Base-by-base conservation (phyloP, 805 yeast species). In the Saccharomycopsis schoenii region DNA sequence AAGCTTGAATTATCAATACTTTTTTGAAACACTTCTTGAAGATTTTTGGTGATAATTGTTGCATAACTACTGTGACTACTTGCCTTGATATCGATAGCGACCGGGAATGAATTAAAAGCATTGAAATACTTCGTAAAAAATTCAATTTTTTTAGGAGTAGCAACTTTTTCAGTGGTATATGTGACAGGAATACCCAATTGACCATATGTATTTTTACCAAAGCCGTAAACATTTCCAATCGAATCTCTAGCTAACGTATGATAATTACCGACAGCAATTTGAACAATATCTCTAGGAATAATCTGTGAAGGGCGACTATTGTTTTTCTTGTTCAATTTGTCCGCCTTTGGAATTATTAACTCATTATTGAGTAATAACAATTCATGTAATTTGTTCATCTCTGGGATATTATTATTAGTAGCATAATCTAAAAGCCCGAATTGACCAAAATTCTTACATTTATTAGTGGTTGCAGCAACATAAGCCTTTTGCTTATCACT, bases 131-230 rank as follows among this genome's bases (percentile, higher is more conserved):
- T 71, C 9, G 69, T 67, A 47, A 81, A 72, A 1, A 76, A 68
- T 2, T 76, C 75, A 37, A 85, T 68, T 63, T 76, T 75, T 54
- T 78, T 80, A 1, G 99, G 99, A 47, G 83, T 81, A 4, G 96
- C 82, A 55, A 86, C 77, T 54, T 80, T 74, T 67, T 87, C 93
- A 17, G 86, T 82, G 62, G 82, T 83, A 69, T 83, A 83, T 24
- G 80, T 76, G 56, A 87, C 84, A 8, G 83, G 83, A 56, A 82
- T 77, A 11, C 93, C 97, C 60, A 93, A 76, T 68, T 94, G 93
- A n/a, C 98, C 98, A 70, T 74, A 83, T 2, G 82, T 77, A 70
- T 93, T 93, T 61, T 82, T 81, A 25, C 99, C 99, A 82, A 94
- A 92, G 1, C 90, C 80, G 82, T 86, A 88, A n/a, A 90, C 74